These are phyloP conservation scores for Rhizopogon vinicolor DNA, from an alignment of 768 basidiomycete species.

Conservation along the genomic window DNA sequence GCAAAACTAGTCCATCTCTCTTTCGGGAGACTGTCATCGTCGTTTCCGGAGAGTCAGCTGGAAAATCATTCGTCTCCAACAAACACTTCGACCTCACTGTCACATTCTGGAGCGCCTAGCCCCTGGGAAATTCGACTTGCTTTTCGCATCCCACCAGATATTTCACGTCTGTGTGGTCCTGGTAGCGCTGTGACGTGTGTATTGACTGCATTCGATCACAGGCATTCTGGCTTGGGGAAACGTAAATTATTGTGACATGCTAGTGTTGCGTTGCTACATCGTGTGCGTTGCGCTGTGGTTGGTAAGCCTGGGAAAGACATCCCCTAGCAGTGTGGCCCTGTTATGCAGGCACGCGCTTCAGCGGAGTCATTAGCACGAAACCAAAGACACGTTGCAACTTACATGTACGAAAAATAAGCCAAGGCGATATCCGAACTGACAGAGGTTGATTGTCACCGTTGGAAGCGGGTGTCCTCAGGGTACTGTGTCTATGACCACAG, in stretches of 20 bases:
- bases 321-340: slow-evolving; percentile 3
- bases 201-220: slow-evolving; percentile 52
- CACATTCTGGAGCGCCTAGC: slow-evolving; percentile 72
- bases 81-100: slow-evolving; percentile 68
- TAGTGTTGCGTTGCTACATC: slow-evolving; percentile 6
- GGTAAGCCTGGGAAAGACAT: slow-evolving; percentile 13
- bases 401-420: slow-evolving; percentile 8
- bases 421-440: slow-evolving; percentile 11
- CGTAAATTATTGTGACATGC: slow-evolving; percentile 15
- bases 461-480: neutral
- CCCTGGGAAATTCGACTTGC: slow-evolving; percentile 77
- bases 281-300: slow-evolving; percentile 7
- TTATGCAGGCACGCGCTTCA: slow-evolving; percentile 5
- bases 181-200: slow-evolving; percentile 58
- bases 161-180: slow-evolving; percentile 80
- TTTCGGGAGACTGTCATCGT: slow-evolving; percentile 77
- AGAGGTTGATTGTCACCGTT: neutral
- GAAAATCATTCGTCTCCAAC: slow-evolving; percentile 65
- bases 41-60: slow-evolving; percentile 67
- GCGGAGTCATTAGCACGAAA: slow-evolving; percentile 22
- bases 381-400: slow-evolving; percentile 20
- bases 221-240: slow-evolving; percentile 35
- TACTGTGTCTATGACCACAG: neutral
- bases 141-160: slow-evolving; percentile 83
- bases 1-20: slow-evolving; percentile 56